These are phyloP conservation scores for Leccinum subgranulosum DNA, from an alignment of 768 basidiomycete species.

Conservation along the genomic window DNA sequence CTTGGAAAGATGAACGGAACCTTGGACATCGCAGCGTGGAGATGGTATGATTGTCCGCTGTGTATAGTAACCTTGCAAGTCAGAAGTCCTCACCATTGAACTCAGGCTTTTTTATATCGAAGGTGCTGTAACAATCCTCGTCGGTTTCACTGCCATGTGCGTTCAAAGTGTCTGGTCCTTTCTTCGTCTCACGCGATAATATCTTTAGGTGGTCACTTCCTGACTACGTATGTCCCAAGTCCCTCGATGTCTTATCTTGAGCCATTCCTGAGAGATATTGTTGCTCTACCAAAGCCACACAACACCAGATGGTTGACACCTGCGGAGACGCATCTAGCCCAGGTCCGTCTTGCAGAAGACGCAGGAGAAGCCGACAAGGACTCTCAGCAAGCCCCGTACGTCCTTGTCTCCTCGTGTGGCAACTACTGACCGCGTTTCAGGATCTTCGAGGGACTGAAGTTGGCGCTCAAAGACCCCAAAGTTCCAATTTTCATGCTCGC, in stretches of 20 bases:
- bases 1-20: conserved; percentile 65
- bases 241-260: background rate
- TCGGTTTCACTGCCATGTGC: conserved; percentile 56
- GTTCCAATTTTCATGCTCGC: conserved; percentile 53
- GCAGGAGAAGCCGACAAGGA: conserved; percentile 66
- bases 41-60: conserved; percentile 43
- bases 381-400: conserved; percentile 54
- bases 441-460: conserved; percentile 32
- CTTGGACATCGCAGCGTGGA: conserved; percentile 65
- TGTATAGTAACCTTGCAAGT: background rate
- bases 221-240: conserved; percentile 46
- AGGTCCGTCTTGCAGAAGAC: conserved; percentile 64
- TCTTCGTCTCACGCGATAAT: background rate
- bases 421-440: conserved; percentile 3
- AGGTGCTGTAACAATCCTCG: conserved; percentile 58
- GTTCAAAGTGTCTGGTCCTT: background rate
- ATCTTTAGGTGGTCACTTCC: conserved; percentile 51
- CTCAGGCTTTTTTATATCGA: conserved; percentile 71
- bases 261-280: conserved; percentile 1
- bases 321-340: conserved; percentile 54
- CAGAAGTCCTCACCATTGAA: background rate
- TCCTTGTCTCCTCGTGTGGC: background rate
- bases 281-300: conserved; percentile 41
- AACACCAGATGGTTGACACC: conserved; percentile 60
- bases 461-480: conserved; percentile 57